Evolutionary conservation across 1,284 basidiomycete genomes (phyloP), one percentile per base, ranked within the genome.

Genomic region (Cronartium ribicola): DNA sequence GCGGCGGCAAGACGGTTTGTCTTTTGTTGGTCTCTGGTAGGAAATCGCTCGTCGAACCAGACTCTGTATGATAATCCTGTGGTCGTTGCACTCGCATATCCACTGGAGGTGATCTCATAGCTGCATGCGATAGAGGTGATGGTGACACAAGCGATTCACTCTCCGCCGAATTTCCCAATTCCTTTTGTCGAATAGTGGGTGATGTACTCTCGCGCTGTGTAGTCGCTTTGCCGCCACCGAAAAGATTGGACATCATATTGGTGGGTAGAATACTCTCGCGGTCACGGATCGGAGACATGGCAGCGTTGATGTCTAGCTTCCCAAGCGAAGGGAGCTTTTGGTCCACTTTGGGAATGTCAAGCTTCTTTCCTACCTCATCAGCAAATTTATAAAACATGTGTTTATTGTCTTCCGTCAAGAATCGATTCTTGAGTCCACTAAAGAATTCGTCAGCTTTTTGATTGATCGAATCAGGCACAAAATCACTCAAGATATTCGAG

Each of bases 351-450:
- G 80, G 79, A 40, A 81, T 92, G 61, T 94, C 94, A 66, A 97
- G 89, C 0, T 91, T 90, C 80, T 92, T 91, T 0, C 94, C 94
- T 75, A 97, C 87, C 77, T 93, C 92, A 81, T 97, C 94, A 10
- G 91, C 93, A 77, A 96, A 85, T 6, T 87, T 88, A 81, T 91
- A 88, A 82, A 92, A 89, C 59, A 90, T 87, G 83, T 88, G 90
- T 83, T 88, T 90, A 82, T 92, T 94, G 78, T 87, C 91, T 77
- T 94, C 90, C 0, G 90, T 90, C 7, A 93, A 88, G 72, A 97
- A 90, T 44, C 88, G 88, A 63, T 88, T 90, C 87, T 94, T 91
- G 39, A 97, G 81, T 17, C 78, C 79, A 39, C 76, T 76, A 20
- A 73, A 72, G 72, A 73, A 76, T 76, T 79, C 77, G 5, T 77